Base-by-base conservation (phyloP, 768 basidiomycete species). In the Termitomyces sp. region DNA sequence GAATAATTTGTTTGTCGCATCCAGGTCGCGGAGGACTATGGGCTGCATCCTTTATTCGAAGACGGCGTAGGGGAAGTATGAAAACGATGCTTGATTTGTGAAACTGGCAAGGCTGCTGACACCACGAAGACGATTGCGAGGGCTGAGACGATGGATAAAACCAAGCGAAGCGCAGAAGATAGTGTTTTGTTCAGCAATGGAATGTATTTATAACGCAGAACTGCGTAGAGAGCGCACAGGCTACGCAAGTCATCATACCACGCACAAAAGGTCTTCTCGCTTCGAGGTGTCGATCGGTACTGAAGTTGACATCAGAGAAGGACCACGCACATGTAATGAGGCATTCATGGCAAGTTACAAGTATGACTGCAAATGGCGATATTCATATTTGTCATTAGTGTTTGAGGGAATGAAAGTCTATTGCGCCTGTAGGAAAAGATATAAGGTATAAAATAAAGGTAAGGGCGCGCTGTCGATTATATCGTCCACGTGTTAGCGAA, bases 21-120 rank as follows among this genome's bases (percentile, higher is more conserved):
- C 86, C 17, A 81, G 77, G 67, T 91, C 87, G 63, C 83, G 82
- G 66, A 89, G 81, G 66, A 91, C 81, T 62, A 73, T 68, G 47
- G 83, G 79, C 53, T 77, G 70, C 74, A 80, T 85, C 57, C 73
- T 77, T 71, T 80, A 79, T 70, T 83, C 76, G 73, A 81, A 76
- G 9, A n/a, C 50, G 56, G 76, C 71, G 69, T 79, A 80, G n/a
- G 77, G 71, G 38, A 67, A 69, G 71, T 80, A 75, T 45, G 71
- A 70, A n/a, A 70, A 70, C 43, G 72, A 64, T 64, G 48, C 60
- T 64, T 64, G 65, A 63, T 61, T 71, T 69, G 71, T 67, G 60
- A 65, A 62, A 62, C 61, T 64, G 50, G 61, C 64, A 47, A 65
- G 60, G 48, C 60, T 69, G 65, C 66, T 63, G 67, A 68, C 65